Conservation (phyloP, 2,329 filamentous ascomycete genomes). For the Colletotrichum agaves region DNA sequence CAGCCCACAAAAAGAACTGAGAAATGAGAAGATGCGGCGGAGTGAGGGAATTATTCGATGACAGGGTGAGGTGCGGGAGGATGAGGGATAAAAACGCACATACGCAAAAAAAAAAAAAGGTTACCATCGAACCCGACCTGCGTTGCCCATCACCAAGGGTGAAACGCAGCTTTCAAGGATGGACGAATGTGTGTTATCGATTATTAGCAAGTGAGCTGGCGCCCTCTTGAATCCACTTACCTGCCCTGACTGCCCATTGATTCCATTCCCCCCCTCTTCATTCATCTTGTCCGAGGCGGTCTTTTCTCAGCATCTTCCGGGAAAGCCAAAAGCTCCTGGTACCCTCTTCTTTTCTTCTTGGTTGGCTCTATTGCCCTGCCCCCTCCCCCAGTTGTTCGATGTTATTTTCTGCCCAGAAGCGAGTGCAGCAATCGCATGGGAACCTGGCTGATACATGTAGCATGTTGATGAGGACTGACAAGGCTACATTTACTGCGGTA, state of each 20-base stretch:
- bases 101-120: not conserved
- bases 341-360: not conserved
- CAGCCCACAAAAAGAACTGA: not conserved
- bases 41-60: no score
- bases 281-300: not conserved
- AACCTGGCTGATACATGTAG: not conserved
- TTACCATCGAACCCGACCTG: not conserved
- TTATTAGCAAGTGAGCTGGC: conserved; percentile 21
- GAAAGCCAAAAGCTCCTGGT: not conserved
- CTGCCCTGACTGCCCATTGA: not conserved
- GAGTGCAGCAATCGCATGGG: not conserved
- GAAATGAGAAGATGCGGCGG: not conserved
- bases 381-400: not conserved
- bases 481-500: not conserved
- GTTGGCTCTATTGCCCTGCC: no score
- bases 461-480: conserved; percentile 8
- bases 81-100: conserved; percentile 17
- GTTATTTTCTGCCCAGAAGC: not conserved
- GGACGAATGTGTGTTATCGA: conserved; percentile 30
- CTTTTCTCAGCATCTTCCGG: not conserved
- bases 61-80: not conserved
- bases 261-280: not conserved
- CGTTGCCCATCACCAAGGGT: conserved; percentile 11
- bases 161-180: conserved; percentile 29
- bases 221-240: conserved; percentile 23